phyloP scores from a whole-genome alignment of 768 basidiomycete genomes.

The Pilatotrama ljubarskyi region DNA sequence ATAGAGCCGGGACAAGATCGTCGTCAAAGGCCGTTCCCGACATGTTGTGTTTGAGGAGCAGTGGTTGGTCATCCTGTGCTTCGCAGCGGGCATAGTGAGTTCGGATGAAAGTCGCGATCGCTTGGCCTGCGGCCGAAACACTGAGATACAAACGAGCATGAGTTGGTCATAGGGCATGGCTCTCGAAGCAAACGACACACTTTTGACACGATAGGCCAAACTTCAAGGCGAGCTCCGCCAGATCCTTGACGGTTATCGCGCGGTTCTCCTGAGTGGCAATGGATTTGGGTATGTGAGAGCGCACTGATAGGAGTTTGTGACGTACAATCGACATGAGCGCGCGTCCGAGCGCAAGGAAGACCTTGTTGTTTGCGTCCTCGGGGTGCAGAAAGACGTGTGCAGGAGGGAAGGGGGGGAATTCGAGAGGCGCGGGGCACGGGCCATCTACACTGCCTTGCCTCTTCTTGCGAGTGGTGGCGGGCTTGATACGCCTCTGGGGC shows the following conservation, averaged over 20 bases:
- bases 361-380: conserved; percentile 71
- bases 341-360: conserved; percentile 71
- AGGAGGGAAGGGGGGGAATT: conserved; percentile 54
- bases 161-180: conserved; percentile 1
- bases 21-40: conserved; percentile 75
- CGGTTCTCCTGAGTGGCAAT: conserved; percentile 59
- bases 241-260: conserved; percentile 85
- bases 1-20: conserved; percentile 67
- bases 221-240: conserved; percentile 66
- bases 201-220: conserved; percentile 75
- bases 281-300: conserved; percentile 23
- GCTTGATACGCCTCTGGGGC: conserved; percentile 34
- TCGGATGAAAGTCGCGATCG: conserved; percentile 82
- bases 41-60: conserved; percentile 69
- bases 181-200: conserved; percentile 43
- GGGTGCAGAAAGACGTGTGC: conserved; percentile 67
- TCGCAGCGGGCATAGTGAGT: conserved; percentile 73
- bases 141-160: conserved; percentile 37
- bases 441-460: conserved; percentile 1
- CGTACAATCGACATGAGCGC: conserved; percentile 74
- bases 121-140: conserved; percentile 76
- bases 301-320: conserved; percentile 21
- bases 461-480: conserved; percentile 31
- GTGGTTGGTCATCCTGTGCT: conserved; percentile 66
- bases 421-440: conserved; percentile 14